phyloP scores from a whole-genome alignment of 495 filamentous ascomycete genomes.

The Chaetomium fimeti region DNA sequence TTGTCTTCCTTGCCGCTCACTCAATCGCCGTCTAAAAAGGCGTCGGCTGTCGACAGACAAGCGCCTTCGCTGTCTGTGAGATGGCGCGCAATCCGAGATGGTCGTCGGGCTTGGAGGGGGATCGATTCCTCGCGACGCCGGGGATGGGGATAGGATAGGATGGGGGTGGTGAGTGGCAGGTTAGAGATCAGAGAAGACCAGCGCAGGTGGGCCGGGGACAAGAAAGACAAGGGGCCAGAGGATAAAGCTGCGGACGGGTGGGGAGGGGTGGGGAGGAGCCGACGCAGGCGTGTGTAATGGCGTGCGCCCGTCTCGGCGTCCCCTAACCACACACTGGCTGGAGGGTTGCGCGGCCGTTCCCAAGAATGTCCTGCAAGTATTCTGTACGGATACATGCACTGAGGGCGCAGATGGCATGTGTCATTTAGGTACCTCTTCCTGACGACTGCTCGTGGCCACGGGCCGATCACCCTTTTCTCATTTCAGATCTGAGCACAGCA shows the following conservation, averaged over 20 bases:
- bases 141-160: neutral
- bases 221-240: conserved; percentile 22
- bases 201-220: conserved; percentile 23
- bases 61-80: conserved; percentile 20
- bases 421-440: conserved; percentile 11
- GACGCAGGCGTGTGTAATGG: conserved; percentile 21
- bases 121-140: conserved; percentile 18
- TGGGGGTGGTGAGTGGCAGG: neutral
- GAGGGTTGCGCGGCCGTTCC: conserved; percentile 33
- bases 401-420: conserved; percentile 2
- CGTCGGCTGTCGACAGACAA: conserved; percentile 20
- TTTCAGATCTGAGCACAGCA: neutral
- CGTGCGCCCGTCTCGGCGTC: conserved; percentile 29
- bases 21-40: conserved; percentile 8
- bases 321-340: conserved; percentile 19
- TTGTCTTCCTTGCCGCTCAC: neutral
- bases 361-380: too few relatives aligned
- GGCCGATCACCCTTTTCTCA: neutral
- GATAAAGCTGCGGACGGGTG: conserved; percentile 34
- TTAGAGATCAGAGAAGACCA: conserved; percentile 9
- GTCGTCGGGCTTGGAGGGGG: conserved; percentile 20
- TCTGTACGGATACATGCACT: neutral
- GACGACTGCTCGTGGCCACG: neutral
- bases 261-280: conserved; percentile 25
- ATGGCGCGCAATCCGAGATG: conserved; percentile 24